Evolutionary conservation across 2,329 filamentous ascomycete species (phyloP).

Genomic region (Cladosporium sp.): DNA sequence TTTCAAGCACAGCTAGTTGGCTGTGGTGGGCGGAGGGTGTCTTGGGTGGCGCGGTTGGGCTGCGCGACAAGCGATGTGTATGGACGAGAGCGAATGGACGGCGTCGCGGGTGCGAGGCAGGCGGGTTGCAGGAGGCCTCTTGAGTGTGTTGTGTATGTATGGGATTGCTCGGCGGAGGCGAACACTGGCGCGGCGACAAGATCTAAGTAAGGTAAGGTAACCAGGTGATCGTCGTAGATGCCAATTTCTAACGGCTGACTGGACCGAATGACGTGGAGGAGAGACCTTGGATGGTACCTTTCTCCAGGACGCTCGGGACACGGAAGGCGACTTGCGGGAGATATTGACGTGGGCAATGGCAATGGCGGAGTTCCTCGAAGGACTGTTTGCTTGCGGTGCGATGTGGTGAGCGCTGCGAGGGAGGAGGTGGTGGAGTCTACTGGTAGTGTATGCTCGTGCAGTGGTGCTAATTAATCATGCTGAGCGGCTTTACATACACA

Average conservation of each 20-base stretch:
- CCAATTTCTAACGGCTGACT: conserved; percentile 4
- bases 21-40: neutral
- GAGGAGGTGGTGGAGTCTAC: neutral
- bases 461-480: neutral
- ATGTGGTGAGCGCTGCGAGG: neutral
- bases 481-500: neutral
- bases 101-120: neutral
- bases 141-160: neutral
- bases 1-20: neutral
- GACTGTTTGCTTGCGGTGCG: neutral
- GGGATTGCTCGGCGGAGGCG: neutral
- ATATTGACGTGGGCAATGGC: neutral
- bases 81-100: conserved; percentile 3
- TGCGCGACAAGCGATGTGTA: conserved; percentile 4
- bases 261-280: conserved; percentile 10
- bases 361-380: neutral
- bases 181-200: neutral
- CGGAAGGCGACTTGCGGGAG: neutral
- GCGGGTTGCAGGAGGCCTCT: neutral
- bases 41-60: neutral
- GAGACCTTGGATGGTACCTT: neutral
- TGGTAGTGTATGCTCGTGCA: neutral
- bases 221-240: conserved; percentile 1
- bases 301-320: conserved; percentile 14
- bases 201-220: neutral